These are phyloP conservation scores for Pseudognaphalium luteoalbum DNA, from an alignment of 129 eudicot genomes.

Conservation along the genomic window DNA sequence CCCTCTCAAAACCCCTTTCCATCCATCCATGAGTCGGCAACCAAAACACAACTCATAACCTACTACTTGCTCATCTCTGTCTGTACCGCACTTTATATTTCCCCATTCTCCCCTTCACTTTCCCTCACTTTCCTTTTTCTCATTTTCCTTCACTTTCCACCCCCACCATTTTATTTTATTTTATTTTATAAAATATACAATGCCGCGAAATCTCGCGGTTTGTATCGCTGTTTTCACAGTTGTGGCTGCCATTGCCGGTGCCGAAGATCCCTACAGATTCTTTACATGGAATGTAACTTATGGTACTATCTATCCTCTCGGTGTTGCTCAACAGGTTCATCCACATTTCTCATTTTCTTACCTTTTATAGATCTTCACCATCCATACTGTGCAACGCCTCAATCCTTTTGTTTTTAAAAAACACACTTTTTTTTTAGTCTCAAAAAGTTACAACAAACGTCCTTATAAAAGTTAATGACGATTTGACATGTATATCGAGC, in stretches of 20 bases:
- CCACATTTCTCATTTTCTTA: neutral
- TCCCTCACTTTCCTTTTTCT: neutral
- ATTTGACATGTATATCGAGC: too few species aligned
- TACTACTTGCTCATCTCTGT: neutral
- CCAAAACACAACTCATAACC: too few species aligned
- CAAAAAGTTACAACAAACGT: neutral
- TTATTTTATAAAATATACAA: neutral
- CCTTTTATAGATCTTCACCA: neutral
- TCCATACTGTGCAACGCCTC: too few species aligned
- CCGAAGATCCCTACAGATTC: constrained; percentile 81
- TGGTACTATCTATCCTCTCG: constrained; percentile 85
- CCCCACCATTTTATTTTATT: neutral
- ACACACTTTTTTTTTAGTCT: neutral
- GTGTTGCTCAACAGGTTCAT: constrained; percentile 76
- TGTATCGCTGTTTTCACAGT: constrained; percentile 26
- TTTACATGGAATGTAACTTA: constrained; percentile 91
- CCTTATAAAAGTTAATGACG: too few species aligned
- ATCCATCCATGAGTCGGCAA: constrained; percentile 19
- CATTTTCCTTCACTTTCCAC: constrained; percentile 5
- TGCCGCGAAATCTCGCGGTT: constrained; percentile 50
- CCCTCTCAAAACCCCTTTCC: constrained; percentile 36
- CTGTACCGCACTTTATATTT: constrained; percentile 62
- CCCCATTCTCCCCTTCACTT: constrained; percentile 11
- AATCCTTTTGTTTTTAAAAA: too few species aligned
- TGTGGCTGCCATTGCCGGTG: constrained; percentile 46